Base-by-base conservation (phyloP, 2,329 filamentous ascomycete genomes). In the Ploettnerulaceae sp. region DNA sequence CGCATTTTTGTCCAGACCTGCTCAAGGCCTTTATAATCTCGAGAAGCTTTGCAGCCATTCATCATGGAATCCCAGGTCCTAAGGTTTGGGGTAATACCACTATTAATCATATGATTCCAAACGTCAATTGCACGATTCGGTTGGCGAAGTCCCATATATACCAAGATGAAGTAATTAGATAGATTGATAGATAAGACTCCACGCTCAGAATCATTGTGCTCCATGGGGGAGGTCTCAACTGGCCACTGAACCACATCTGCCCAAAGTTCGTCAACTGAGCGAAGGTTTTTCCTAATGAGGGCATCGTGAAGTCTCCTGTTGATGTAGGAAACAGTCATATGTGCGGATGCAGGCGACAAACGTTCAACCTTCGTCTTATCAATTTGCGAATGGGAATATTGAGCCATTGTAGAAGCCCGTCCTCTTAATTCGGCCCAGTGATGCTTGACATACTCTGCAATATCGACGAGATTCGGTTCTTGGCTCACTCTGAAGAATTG, bases 21-120 rank as follows among this genome's bases (percentile, higher is more conserved):
- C 45, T 82, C 76, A 50, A 90, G 70, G 17, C 74, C 79, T n/a
- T 69, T 63, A 0, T 71, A 54, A 56, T 88, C 81, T 44, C 72
- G 71, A 39, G 77, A 72, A 39, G 71, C 72, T 59, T 75, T 77
- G 65, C 82, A 88, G 1, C 86, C 86, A 46, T 78, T 73, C 55
- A 93, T 77, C 76, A 93, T 84, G 33, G 77, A 69, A 29, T 81
- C 84, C 77, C 85, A 93, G 0, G 86, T 84, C 55, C 70, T 74
- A 45, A 83, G 58, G 5, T 74, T 81, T 11, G 86, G 82, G 46
- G 68, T 64, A 22, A 84, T 61, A 1, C 75, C 77, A 41, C 75
- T 64, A 33, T 67, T 61, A 11, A 74, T 60, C 72, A 80, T 76
- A 48, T 71, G 63, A 47, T 78, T 77, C 77, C 77, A 81, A 3